Evolutionary conservation across 257 asterid genomes (phyloP).

Genomic region (Solanum pimpinellifolium): DNA sequence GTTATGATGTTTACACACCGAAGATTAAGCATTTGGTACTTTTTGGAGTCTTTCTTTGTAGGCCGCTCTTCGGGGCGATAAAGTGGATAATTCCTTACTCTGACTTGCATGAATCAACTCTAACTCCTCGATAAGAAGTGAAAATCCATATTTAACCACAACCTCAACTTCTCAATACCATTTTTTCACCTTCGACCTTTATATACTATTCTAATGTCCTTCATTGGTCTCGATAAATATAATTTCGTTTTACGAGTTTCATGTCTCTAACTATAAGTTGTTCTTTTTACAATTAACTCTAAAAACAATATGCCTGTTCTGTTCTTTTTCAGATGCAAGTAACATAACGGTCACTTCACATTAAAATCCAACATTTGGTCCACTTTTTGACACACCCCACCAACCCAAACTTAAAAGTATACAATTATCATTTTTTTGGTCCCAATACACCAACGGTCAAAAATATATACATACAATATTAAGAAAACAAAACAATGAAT

Average conservation of each 20-base stretch:
- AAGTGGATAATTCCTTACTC: not conserved
- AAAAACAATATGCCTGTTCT: not conserved
- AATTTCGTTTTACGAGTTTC: not conserved
- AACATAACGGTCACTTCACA: not conserved
- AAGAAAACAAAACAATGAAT: not conserved
- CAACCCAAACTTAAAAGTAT: not conserved
- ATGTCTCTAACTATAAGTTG: too few species aligned
- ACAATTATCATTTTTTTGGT: not conserved
- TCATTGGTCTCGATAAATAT: too few species aligned
- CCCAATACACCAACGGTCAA: not conserved
- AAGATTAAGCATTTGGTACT: not conserved
- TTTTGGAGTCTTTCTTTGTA: not conserved
- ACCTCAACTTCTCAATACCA: not conserved
- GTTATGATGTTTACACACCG: not conserved
- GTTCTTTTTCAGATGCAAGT: not conserved
- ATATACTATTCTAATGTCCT: not conserved
- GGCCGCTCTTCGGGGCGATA: not conserved
- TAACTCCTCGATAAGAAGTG: not conserved
- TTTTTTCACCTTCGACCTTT: not conserved
- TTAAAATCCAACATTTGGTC: not conserved
- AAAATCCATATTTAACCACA: not conserved
- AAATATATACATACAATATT: not conserved
- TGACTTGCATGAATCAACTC: not conserved
- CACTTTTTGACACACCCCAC: not conserved
- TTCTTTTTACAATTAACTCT: not conserved